phyloP scores from a whole-genome alignment of 305 asterid species.

The Salvia sclarea region DNA sequence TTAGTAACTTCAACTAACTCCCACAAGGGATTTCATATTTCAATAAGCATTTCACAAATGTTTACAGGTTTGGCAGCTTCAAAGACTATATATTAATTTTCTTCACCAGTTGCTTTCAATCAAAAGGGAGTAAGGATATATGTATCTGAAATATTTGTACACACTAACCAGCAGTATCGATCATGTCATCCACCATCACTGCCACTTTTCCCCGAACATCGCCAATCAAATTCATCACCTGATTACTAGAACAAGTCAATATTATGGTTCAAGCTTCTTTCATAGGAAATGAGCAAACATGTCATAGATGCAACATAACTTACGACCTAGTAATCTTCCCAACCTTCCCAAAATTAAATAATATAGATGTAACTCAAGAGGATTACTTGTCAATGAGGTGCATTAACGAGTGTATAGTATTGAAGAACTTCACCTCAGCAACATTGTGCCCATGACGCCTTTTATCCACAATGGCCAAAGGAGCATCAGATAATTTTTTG shows the following conservation, averaged over 20 bases:
- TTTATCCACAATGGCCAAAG: conserved; percentile 91
- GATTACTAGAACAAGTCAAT: conserved; percentile 31
- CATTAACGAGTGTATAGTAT: conserved; percentile 27
- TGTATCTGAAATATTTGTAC: conserved; percentile 18
- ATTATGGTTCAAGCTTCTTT: conserved; percentile 16
- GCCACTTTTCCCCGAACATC: conserved; percentile 96
- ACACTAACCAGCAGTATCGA: conserved; percentile 89
- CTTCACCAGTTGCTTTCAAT: background rate
- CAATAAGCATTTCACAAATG: too few species aligned
- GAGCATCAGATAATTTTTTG: conserved; percentile 93
- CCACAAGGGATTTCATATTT: conserved; percentile 7
- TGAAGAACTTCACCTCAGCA: conserved; percentile 70
- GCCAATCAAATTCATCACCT: conserved; percentile 99
- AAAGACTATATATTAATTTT: background rate
- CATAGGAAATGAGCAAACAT: conserved; percentile 1
- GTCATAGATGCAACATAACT: conserved; percentile 6
- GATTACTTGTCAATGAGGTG: conserved; percentile 4
- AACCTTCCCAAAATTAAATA: conserved; percentile 10
- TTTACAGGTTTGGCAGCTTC: conserved; percentile 8
- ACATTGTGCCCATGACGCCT: conserved; percentile 94
- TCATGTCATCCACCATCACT: conserved; percentile 98
- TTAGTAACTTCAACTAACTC: conserved; percentile 2
- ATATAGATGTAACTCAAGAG: conserved; percentile 9
- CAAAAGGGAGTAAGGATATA: conserved; percentile 7
- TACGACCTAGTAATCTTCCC: conserved; percentile 24